Conservation (phyloP, 148 eudicot genomes). For the Fagopyrum esculentum region DNA sequence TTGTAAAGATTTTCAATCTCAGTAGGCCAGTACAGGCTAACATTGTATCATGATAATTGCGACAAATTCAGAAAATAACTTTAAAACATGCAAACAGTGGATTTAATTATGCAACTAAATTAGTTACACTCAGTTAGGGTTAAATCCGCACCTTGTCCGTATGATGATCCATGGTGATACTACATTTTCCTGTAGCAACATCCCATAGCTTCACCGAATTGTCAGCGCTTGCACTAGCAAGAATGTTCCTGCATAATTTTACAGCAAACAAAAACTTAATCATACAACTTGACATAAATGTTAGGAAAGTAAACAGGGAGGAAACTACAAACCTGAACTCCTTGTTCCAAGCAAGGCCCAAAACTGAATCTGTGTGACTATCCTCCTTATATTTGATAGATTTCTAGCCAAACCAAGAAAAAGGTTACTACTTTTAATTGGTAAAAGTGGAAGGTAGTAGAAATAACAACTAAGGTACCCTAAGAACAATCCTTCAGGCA, state of each 20-base stretch:
- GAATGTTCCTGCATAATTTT: slow-evolving; percentile 53
- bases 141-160: slow-evolving; percentile 63
- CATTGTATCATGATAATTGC: background rate
- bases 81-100: background rate
- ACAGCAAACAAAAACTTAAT: slow-evolving; percentile 2
- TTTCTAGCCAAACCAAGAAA: slow-evolving; percentile 31
- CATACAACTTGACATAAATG: background rate
- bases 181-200: slow-evolving; percentile 67
- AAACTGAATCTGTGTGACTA: slow-evolving; percentile 89
- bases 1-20: background rate
- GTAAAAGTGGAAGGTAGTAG: background rate
- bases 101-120: background rate
- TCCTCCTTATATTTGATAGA: slow-evolving; percentile 69
- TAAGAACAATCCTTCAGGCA: too few relatives aligned
- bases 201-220: slow-evolving; percentile 94
- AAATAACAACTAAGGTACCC: too few relatives aligned
- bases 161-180: slow-evolving; percentile 83
- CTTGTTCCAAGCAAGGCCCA: slow-evolving; percentile 96
- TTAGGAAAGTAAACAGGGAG: background rate
- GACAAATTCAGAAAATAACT: background rate
- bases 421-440: background rate
- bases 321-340: slow-evolving; percentile 49
- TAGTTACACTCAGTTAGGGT: background rate
- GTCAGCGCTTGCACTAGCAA: slow-evolving; percentile 97
- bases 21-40: background rate